Evolutionary conservation across 2,329 filamentous ascomycete genomes (phyloP).

Genomic region (Ascochyta lentis): DNA sequence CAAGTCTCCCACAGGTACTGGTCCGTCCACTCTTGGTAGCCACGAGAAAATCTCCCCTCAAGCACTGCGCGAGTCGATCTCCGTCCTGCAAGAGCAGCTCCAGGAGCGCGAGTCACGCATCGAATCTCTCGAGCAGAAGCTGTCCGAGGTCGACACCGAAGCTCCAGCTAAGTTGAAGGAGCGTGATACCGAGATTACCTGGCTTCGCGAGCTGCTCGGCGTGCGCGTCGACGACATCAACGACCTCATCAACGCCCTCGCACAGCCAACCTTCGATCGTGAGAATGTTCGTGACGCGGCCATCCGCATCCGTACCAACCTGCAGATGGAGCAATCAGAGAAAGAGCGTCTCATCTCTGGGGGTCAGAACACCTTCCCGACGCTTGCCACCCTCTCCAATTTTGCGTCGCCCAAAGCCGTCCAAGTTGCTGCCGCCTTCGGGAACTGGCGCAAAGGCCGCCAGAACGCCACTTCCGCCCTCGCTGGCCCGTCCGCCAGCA

Average conservation of each 20-base stretch:
- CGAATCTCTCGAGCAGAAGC: conserved; percentile 79
- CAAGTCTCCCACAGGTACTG: conserved; percentile 55
- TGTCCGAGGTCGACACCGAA: conserved; percentile 75
- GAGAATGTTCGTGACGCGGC: conserved; percentile 85
- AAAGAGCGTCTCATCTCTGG: conserved; percentile 82
- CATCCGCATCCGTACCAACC: conserved; percentile 89
- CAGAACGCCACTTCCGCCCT: conserved; percentile 57
- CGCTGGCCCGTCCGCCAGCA: conserved; percentile 38
- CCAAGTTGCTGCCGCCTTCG: conserved; percentile 95
- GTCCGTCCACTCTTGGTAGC: conserved; percentile 45
- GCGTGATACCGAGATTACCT: conserved; percentile 90
- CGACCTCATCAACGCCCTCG: conserved; percentile 84
- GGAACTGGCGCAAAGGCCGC: conserved; percentile 82
- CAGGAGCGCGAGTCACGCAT: conserved; percentile 92
- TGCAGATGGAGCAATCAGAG: conserved; percentile 98
- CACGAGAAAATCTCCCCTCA: conserved; percentile 93
- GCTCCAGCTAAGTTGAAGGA: conserved; percentile 84
- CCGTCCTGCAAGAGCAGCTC: conserved; percentile 94
- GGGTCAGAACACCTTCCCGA: conserved; percentile 66
- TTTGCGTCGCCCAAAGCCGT: conserved; percentile 84
- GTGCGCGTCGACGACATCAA: conserved; percentile 90
- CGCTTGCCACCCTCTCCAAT: conserved; percentile 76
- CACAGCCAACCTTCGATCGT: conserved; percentile 76
- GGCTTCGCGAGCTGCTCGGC: conserved; percentile 90
- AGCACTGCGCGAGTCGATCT: conserved; percentile 92